These are phyloP conservation scores for Globisporangium parvum DNA, from an alignment of 352 stramenopile species.

Conservation along the genomic window DNA sequence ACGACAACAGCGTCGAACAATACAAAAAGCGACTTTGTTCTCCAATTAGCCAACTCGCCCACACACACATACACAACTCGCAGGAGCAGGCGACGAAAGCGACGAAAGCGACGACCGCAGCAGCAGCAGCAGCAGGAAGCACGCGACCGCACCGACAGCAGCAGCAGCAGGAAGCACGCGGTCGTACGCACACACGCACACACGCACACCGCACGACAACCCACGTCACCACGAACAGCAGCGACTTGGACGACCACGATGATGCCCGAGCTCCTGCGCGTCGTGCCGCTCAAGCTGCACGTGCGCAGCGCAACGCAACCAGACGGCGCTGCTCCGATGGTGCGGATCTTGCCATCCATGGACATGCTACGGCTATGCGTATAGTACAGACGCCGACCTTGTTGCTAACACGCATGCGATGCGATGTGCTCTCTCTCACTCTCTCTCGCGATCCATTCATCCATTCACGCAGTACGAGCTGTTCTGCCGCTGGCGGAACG, in stretches of 20 bases:
- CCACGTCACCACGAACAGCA: too few relatives aligned
- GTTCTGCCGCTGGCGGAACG: conserved; percentile 41
- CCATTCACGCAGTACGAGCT: conserved; percentile 35
- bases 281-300: conserved; percentile 47
- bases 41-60: too few relatives aligned
- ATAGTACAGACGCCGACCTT: too few relatives aligned
- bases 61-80: too few relatives aligned
- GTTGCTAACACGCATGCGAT: not conserved
- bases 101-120: too few relatives aligned
- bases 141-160: not conserved
- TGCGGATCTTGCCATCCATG: conserved; percentile 10
- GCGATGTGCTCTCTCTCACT: not conserved
- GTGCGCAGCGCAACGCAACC: conserved; percentile 55
- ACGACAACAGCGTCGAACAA: too few relatives aligned
- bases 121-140: not conserved
- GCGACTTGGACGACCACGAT: conserved; percentile 1
- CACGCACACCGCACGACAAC: not conserved
- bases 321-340: conserved; percentile 40
- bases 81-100: too few relatives aligned
- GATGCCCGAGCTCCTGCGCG: conserved; percentile 17
- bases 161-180: not conserved
- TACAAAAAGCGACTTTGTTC: too few relatives aligned
- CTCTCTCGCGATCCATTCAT: conserved; percentile 1
- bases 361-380: not conserved
- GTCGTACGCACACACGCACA: not conserved